Base-by-base conservation (phyloP, 169 alveolate species). In the Cryptosporidium meleagridis region DNA sequence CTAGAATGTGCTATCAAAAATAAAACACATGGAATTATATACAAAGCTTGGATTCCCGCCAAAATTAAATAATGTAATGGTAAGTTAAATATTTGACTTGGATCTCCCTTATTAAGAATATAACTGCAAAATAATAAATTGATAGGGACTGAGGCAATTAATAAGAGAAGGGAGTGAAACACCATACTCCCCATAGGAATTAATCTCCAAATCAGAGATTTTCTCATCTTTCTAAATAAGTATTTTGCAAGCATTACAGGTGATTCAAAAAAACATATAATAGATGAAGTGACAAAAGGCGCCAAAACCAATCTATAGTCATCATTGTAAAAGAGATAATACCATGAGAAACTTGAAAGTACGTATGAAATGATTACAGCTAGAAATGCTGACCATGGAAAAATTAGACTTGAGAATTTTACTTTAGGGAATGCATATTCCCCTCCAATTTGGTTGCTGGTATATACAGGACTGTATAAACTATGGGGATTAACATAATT, bases 231-330 rank as follows among this genome's bases (percentile, higher is more conserved):
- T 31, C 67, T 80, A 31, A 80, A 80, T 37, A 80, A 45, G 44
- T 80, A 80, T 65, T 80, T 80, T 37, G 87, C 87, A 37, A 80
- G 87, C 87, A 80, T 80, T 18, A 65, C 59, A 16, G 87, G 87
- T 1, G 87, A 62, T 44, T 80, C 87, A 62, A 80, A 80, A 80
- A 80, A 80, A n/a, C 80, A 61, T 23, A 80, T 37, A 41, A 80
- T 61, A 23, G 87, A 80, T 5, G 87, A 80, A 21, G 87, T 80
- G 14, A 61, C 75, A 39, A 80, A 80, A 10, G 87, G 87, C 0
- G 55, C 70, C 53, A 65, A 44, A 23, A 80, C 73, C 70, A 80
- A 26, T 31, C 87, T 48, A 44, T 80, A 80, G 23, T 80, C 75
- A 35, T 80, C 68, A 80, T 45, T n/a, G 21, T 80, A 58, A 12